Percentiles rank a stretch among this genome's conserved stretches.
phyloP scores from a whole-genome alignment of 2,329 filamentous ascomycete species.

The Neofusicoccum cordaticola region DNA sequence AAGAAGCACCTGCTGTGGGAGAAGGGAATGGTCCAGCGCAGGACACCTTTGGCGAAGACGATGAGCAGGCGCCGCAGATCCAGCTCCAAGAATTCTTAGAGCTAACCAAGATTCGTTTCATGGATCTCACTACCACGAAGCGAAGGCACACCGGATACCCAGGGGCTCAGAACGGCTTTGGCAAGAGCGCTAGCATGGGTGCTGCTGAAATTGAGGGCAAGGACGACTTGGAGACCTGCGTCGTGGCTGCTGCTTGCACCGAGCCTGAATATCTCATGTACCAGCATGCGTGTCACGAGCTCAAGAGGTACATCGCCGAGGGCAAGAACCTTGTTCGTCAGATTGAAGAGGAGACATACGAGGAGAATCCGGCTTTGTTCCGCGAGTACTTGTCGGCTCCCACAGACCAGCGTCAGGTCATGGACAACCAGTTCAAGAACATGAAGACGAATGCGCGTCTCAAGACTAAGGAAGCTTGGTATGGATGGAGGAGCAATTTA shows the following conservation, averaged over 20 bases:
- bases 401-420: constrained; percentile 76
- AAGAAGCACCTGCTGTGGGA: constrained; percentile 34
- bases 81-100: constrained; percentile 90
- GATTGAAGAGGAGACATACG: constrained; percentile 83
- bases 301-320: constrained; percentile 95
- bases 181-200: neutral
- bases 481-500: constrained; percentile 92
- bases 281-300: constrained; percentile 89
- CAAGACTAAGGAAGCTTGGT: constrained; percentile 95
- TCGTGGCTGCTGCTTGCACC: constrained; percentile 86
- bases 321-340: constrained; percentile 85
- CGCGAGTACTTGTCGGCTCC: constrained; percentile 85
- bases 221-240: constrained; percentile 69
- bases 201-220: constrained; percentile 37
- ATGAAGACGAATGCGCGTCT: constrained; percentile 90
- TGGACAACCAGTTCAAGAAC: constrained; percentile 98
- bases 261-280: constrained; percentile 92
- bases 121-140: constrained; percentile 89
- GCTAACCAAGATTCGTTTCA: constrained; percentile 95
- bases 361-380: constrained; percentile 89
- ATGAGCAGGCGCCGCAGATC: constrained; percentile 55
- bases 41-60: constrained; percentile 26
- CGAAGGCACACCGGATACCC: constrained; percentile 69
- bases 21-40: constrained; percentile 48
- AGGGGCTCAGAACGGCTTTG: constrained; percentile 43